Evolutionary conservation across 108 stramenopile species (phyloP), one percentile per base, ranked within the genome.

Genomic region (Hondaea fermentalgiana): DNA sequence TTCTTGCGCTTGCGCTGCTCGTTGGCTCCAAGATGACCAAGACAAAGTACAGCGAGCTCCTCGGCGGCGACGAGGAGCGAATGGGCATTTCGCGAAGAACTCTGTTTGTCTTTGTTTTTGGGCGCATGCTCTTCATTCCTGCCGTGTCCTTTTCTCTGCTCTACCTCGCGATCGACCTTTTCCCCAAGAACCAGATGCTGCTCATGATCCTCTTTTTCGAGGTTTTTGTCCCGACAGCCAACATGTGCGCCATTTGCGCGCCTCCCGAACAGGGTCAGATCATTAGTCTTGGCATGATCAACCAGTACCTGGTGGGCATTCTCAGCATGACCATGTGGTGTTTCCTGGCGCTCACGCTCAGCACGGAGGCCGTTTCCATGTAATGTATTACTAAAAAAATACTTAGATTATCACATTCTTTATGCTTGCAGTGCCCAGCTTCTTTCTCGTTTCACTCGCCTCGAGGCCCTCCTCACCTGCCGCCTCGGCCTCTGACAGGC

Each of bases 121-220:
- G 76, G 16, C 76, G 76, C 1, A 83, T 53, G 51, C 17, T 83
- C 28, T 19, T 83, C 3, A 12, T 83, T 55, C 76, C 76, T 12
- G 76, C 19, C 14, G 12, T 83, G 43, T 47, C 45, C 6, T 83
- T 53, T 45, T 17, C 12, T 6, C 51, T 83, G 6, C 51, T 83
- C 0, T 83, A 83, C 51, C 19, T 53, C 3, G 23, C 76, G 16
- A 21, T 83, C 51, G 49, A 47, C n/a, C 19, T 83, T 6, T 83
- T 83, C 76, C 76, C 76, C 1, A 53, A 83, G 19, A 45, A 83
- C 28, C 76, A 83, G 76, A 47, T 83, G 76, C 76, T 83, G 28
- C n/a, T 53, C n/a, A 47, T 83, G 45, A 83, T 83, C 5, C 49
- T 83, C 25, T 83, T 83, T 83, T 83, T 83, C 23, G 76, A 83